A percentile compares a stretch with the other conserved stretches of the same genome.
phyloP scores from a whole-genome alignment of 164 flowering plant genomes.

The Chloranthus sessilifolius region DNA sequence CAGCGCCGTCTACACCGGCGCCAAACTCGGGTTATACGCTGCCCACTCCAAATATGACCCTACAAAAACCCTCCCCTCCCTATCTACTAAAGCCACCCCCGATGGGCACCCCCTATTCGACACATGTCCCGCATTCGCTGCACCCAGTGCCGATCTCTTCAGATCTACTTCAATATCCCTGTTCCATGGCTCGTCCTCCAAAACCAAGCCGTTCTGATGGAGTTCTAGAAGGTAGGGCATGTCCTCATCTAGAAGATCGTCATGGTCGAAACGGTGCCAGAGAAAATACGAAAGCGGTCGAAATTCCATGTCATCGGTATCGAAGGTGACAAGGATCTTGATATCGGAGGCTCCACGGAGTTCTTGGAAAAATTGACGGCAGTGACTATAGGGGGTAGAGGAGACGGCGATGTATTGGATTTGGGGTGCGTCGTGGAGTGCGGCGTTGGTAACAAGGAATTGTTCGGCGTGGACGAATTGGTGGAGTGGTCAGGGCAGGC shows the following conservation, averaged over 20 bases:
- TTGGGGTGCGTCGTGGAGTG: slow-evolving; percentile 36
- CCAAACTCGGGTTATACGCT: slow-evolving; percentile 86
- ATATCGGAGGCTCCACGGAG: slow-evolving; percentile 48
- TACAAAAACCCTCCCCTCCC: slow-evolving; percentile 46
- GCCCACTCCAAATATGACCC: slow-evolving; percentile 89
- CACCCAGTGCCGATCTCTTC: slow-evolving; percentile 47
- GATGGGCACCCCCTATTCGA: slow-evolving; percentile 88
- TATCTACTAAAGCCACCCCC: slow-evolving; percentile 71
- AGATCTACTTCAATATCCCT: slow-evolving; percentile 3
- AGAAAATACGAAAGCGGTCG: slow-evolving; percentile 37
- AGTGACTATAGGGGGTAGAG: slow-evolving; percentile 93
- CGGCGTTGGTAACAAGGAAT: slow-evolving; percentile 66
- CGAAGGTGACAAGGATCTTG: slow-evolving; percentile 36
- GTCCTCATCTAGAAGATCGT: slow-evolving; percentile 48
- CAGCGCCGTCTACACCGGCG: slow-evolving; percentile 85
- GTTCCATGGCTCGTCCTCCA: not conserved
- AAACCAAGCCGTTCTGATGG: slow-evolving; percentile 35
- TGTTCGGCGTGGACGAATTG: slow-evolving; percentile 95
- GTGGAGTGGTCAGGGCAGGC: too few relatives aligned
- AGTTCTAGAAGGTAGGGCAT: slow-evolving; percentile 60
- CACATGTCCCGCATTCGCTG: slow-evolving; percentile 74
- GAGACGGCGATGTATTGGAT: slow-evolving; percentile 67
- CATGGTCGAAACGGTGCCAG: slow-evolving; percentile 69
- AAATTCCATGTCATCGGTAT: slow-evolving; percentile 10
- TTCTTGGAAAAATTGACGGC: slow-evolving; percentile 94